Percentiles rank a stretch among this genome's conserved stretches.
phyloP scores from a whole-genome alignment of 345 rosid species.

The Durio zibethinus region DNA sequence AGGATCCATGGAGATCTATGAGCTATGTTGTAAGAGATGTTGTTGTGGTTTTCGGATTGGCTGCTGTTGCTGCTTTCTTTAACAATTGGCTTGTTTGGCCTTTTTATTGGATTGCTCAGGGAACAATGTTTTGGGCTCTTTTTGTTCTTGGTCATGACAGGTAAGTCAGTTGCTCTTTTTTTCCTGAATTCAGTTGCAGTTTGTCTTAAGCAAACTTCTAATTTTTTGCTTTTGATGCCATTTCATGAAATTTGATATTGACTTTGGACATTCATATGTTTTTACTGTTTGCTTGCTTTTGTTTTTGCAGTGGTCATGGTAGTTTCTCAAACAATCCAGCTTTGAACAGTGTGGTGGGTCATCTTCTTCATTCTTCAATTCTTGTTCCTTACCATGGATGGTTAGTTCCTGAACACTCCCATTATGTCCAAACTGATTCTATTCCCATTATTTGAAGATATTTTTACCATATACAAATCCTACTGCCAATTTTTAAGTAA shows the following conservation, averaged over 20 bases:
- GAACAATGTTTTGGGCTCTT: constrained; percentile 97
- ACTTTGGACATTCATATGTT: background rate
- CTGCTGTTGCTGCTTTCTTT: constrained; percentile 68
- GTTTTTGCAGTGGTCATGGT: constrained; percentile 74
- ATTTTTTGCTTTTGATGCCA: background rate
- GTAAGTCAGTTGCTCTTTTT: constrained; percentile 25
- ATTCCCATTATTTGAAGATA: background rate
- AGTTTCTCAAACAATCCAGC: constrained; percentile 74
- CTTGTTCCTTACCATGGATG: constrained; percentile 96
- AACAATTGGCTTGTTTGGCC: constrained; percentile 86
- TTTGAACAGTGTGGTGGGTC: constrained; percentile 76
- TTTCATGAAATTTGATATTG: background rate
- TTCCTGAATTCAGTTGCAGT: background rate
- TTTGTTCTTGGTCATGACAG: constrained; percentile 98
- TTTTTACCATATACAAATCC: background rate
- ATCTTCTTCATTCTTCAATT: constrained; percentile 83
- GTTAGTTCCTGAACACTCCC: constrained; percentile 34
- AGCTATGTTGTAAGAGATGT: constrained; percentile 77
- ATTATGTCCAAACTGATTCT: background rate
- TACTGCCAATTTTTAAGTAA: background rate
- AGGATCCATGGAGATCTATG: constrained; percentile 78
- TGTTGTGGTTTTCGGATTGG: constrained; percentile 59
- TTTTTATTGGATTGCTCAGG: constrained; percentile 85
- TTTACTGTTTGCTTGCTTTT: background rate
- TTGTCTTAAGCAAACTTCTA: background rate